Evolutionary conservation across 345 rosid genomes (phyloP).

Genomic region (Lagerstroemia speciosa): DNA sequence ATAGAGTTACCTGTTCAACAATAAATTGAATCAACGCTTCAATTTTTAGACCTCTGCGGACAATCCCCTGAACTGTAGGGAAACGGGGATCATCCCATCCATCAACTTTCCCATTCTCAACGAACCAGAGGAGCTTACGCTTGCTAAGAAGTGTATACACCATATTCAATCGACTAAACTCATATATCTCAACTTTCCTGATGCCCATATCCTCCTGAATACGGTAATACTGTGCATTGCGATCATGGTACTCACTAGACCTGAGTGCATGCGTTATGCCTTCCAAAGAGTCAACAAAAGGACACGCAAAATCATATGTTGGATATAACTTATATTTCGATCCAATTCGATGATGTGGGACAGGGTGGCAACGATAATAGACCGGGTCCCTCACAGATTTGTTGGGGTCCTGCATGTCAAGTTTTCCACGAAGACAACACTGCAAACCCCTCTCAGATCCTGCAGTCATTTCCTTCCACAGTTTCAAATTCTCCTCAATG

Average conservation of each 20-base stretch:
- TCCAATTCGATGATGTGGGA: conserved; percentile 87
- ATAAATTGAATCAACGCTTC: conserved; percentile 90
- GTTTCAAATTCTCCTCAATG: conserved; percentile 48
- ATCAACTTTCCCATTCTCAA: conserved; percentile 65
- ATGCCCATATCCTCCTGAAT: conserved; percentile 79
- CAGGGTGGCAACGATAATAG: conserved; percentile 82
- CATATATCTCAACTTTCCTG: conserved; percentile 57
- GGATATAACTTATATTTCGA: conserved; percentile 78
- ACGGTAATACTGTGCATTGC: conserved; percentile 77
- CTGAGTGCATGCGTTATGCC: conserved; percentile 85
- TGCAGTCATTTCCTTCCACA: conserved; percentile 86
- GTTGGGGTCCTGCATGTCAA: conserved; percentile 91
- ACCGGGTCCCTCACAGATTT: conserved; percentile 93
- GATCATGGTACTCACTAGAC: conserved; percentile 82
- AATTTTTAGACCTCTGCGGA: conserved; percentile 77
- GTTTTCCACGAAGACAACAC: conserved; percentile 86
- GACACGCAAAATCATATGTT: conserved; percentile 98
- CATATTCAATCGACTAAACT: conserved; percentile 81
- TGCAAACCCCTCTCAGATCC: conserved; percentile 72
- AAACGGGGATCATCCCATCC: conserved; percentile 99
- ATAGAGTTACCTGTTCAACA: conserved; percentile 67
- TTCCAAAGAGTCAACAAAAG: conserved; percentile 74
- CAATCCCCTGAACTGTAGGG: conserved; percentile 97
- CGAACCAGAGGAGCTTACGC: conserved; percentile 94
- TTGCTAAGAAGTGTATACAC: conserved; percentile 88